Conservation (phyloP, 257 asterid genomes). For the Echites panduratus region DNA sequence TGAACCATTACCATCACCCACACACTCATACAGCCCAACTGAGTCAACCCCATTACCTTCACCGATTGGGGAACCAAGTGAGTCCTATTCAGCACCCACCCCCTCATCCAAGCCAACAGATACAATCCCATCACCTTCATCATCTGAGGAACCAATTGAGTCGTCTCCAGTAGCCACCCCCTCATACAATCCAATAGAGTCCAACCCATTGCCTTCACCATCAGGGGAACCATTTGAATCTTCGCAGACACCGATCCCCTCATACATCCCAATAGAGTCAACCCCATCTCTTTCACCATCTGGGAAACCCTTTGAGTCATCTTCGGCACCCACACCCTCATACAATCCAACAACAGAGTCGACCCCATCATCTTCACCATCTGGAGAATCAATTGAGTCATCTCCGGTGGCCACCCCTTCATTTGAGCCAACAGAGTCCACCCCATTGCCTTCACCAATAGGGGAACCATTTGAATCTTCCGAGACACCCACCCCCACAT, state of each 20-base stretch:
- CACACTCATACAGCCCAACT: no score
- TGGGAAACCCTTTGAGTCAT: no score
- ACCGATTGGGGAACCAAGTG: no score
- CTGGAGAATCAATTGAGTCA: background rate
- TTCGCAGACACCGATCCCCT: background rate
- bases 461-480: background rate
- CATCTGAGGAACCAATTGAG: no score
- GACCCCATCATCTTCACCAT: background rate
- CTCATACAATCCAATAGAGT: background rate
- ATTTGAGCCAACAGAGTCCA: background rate
- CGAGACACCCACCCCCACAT: background rate
- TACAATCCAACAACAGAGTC: background rate
- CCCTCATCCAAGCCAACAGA: no score
- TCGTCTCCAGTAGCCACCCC: no score
- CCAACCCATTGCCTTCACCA: background rate
- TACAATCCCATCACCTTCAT: no score
- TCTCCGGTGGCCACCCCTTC: background rate
- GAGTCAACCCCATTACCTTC: no score
- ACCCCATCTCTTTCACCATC: no score
- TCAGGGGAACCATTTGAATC: background rate
- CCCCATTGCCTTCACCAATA: background rate
- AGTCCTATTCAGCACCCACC: no score
- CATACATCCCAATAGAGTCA: background rate
- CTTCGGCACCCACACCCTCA: no score
- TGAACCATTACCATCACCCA: no score